Conservation (phyloP, 2,329 filamentous ascomycete species). For the Stagonosporopsis chrysanthemi region DNA sequence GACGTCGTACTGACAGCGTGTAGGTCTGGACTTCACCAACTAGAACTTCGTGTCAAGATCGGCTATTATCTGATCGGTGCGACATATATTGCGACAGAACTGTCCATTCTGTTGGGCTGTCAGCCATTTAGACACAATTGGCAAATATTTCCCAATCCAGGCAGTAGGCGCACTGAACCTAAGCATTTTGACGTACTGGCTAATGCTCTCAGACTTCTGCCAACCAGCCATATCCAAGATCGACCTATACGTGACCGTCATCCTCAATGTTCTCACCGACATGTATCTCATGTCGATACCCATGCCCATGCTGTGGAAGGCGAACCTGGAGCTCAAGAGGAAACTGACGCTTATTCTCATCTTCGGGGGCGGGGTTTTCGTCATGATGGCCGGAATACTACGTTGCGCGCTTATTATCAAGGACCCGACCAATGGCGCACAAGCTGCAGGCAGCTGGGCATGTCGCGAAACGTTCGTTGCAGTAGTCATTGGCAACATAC, state of each 20-base stretch:
- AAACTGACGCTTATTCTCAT: conserved; percentile 63
- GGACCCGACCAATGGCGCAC: conserved; percentile 49
- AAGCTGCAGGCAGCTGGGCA: conserved; percentile 53
- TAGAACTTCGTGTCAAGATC: conserved; percentile 49
- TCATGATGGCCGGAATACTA: conserved; percentile 63
- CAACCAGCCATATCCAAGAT: conserved; percentile 19
- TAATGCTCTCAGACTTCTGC: conserved; percentile 20
- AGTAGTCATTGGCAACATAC: conserved; percentile 53
- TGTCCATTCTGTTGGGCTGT: conserved; percentile 62
- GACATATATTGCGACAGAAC: conserved; percentile 60
- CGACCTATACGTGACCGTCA: conserved; percentile 39
- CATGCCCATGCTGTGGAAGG: conserved; percentile 63
- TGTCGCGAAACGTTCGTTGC: conserved; percentile 57
- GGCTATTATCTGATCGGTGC: conserved; percentile 59
- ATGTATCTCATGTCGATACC: conserved; percentile 67
- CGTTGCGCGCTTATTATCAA: conserved; percentile 42
- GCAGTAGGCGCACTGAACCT: conserved; percentile 51
- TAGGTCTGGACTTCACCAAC: conserved; percentile 18
- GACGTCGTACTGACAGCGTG: conserved; percentile 9
- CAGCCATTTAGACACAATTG: conserved; percentile 63
- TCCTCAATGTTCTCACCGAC: conserved; percentile 63
- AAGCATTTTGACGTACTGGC: neutral
- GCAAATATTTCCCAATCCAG: conserved; percentile 67
- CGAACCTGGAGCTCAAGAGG: conserved; percentile 56
- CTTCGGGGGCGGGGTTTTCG: conserved; percentile 64